Evolutionary conservation across 1,284 basidiomycete genomes (phyloP).

Genomic region (Cystobasidium slooffiae): DNA sequence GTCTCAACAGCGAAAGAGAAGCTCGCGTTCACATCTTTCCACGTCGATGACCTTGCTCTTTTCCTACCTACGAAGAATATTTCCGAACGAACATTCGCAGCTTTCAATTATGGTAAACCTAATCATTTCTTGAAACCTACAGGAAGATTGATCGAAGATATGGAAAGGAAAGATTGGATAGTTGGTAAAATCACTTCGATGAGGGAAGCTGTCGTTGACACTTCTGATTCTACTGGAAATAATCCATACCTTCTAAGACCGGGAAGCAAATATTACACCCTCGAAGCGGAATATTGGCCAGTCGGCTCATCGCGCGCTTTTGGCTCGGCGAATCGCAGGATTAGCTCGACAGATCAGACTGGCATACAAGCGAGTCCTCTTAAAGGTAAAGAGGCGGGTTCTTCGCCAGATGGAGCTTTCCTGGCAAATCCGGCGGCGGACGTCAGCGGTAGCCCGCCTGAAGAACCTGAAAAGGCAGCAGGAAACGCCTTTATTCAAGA

Average conservation of each 20-base stretch:
- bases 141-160: slow-evolving; percentile 77
- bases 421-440: neutral
- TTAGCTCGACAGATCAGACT: neutral
- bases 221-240: slow-evolving; percentile 40
- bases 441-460: neutral
- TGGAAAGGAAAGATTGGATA: slow-evolving; percentile 56
- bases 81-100: slow-evolving; percentile 91
- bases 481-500: no score
- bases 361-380: no score
- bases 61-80: slow-evolving; percentile 95
- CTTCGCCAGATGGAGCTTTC: neutral
- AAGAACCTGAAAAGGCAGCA: neutral
- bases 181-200: slow-evolving; percentile 58
- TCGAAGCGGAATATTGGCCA: slow-evolving; percentile 42
- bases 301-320: neutral
- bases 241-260: slow-evolving; percentile 40
- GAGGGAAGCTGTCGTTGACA: slow-evolving; percentile 55
- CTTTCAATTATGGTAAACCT: slow-evolving; percentile 84
- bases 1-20: slow-evolving; percentile 64
- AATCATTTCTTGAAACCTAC: slow-evolving; percentile 94
- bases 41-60: slow-evolving; percentile 88
- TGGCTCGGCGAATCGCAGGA: neutral
- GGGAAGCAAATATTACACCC: slow-evolving; percentile 42
- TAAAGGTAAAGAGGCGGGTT: neutral
- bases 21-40: slow-evolving; percentile 87